These are phyloP conservation scores for Aspergillus novofumigatus DNA, from an alignment of 2,329 filamentous ascomycete species.

Conservation along the genomic window DNA sequence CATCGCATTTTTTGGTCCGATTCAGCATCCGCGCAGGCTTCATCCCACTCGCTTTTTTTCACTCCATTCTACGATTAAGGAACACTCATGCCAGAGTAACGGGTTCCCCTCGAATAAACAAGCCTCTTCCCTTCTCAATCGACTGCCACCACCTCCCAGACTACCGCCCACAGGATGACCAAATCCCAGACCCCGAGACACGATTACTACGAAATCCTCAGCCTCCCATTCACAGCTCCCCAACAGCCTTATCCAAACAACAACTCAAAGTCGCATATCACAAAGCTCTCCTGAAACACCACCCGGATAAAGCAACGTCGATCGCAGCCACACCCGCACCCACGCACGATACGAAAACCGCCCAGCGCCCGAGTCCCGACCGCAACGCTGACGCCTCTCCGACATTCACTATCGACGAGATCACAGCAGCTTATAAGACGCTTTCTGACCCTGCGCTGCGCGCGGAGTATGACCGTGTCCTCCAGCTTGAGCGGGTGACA, in stretches of 20 bases:
- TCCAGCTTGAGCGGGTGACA: slow-evolving; percentile 34
- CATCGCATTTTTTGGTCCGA: not conserved
- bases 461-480: slow-evolving; percentile 47
- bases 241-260: slow-evolving; percentile 30
- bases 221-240: slow-evolving; percentile 29
- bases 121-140: not conserved
- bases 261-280: slow-evolving; percentile 55
- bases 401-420: slow-evolving; percentile 51
- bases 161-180: slow-evolving; percentile 8
- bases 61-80: too few species aligned
- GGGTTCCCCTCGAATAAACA: not conserved
- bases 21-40: not conserved
- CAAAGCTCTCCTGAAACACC: slow-evolving; percentile 52
- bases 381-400: not conserved
- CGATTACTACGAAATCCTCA: slow-evolving; percentile 40
- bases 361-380: not conserved
- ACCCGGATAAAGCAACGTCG: slow-evolving; percentile 52
- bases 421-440: slow-evolving; percentile 55
- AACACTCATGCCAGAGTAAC: not conserved
- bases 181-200: slow-evolving; percentile 7
- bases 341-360: not conserved
- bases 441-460: slow-evolving; percentile 44
- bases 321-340: slow-evolving; percentile 5
- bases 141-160: not conserved
- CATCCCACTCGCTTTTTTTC: not conserved